Conservation (phyloP, 2,329 filamentous ascomycete species). For the Diplocarpon rosae region DNA sequence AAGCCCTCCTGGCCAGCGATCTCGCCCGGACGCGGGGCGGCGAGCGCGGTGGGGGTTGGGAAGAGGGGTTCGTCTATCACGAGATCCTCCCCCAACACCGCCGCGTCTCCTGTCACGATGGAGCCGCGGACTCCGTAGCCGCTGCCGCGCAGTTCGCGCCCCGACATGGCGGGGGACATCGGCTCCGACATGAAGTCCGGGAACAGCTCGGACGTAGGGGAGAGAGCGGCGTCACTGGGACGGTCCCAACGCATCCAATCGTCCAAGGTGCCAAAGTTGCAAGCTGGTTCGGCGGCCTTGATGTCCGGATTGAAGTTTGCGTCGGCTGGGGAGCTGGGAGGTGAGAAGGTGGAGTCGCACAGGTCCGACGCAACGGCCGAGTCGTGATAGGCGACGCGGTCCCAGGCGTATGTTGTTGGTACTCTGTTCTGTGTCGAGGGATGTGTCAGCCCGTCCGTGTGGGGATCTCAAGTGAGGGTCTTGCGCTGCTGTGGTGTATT, state of each 20-base stretch:
- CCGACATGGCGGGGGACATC: slow-evolving; percentile 18
- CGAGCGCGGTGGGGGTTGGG: slow-evolving; percentile 13
- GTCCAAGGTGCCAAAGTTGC: slow-evolving; percentile 23
- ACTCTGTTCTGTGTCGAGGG: slow-evolving; percentile 9
- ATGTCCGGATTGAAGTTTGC: slow-evolving; percentile 7
- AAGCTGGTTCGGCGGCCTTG: slow-evolving; percentile 18
- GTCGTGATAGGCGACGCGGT: slow-evolving; percentile 13
- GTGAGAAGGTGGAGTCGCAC: slow-evolving; percentile 21
- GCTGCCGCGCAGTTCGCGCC: slow-evolving; percentile 16
- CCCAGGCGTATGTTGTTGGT: slow-evolving; percentile 17
- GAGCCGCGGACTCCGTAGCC: slow-evolving; percentile 8
- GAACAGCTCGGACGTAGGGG: slow-evolving; percentile 21
- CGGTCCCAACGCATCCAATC: slow-evolving; percentile 28
- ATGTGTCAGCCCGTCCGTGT: slow-evolving; percentile 5
- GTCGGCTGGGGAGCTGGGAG: slow-evolving; percentile 19
- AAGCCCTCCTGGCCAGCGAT: slow-evolving; percentile 12
- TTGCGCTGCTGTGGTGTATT: slow-evolving; percentile 5
- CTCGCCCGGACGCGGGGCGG: slow-evolving; percentile 8
- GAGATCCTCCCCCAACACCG: slow-evolving; percentile 20
- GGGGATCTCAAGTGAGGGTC: slow-evolving; percentile 1
- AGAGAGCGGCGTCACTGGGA: slow-evolving; percentile 18
- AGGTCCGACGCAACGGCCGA: slow-evolving; percentile 18
- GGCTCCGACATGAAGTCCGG: slow-evolving; percentile 23
- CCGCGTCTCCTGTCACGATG: slow-evolving; percentile 15
- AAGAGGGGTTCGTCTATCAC: slow-evolving; percentile 22